phyloP scores from a whole-genome alignment of 805 yeast species.

The Yarrowia osloensis region DNA sequence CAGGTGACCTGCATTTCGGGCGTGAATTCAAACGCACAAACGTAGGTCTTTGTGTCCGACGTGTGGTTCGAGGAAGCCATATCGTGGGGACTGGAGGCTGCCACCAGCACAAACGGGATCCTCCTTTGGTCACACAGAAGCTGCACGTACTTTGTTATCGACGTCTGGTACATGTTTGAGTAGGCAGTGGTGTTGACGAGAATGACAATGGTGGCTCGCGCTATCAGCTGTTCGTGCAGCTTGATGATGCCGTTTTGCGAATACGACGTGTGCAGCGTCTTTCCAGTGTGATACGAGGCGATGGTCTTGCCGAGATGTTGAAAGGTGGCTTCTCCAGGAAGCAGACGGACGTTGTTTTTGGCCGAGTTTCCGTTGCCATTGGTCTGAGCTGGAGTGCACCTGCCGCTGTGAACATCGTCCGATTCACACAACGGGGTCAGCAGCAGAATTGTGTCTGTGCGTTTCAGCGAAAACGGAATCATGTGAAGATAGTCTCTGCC shows the following conservation, averaged over 20 bases:
- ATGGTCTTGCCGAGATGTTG: slow-evolving; percentile 4
- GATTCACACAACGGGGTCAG: neutral
- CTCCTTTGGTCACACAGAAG: slow-evolving; percentile 52
- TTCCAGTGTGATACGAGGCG: slow-evolving; percentile 44
- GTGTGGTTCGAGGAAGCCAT: slow-evolving; percentile 52
- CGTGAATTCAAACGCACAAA: slow-evolving; percentile 65
- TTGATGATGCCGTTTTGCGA: slow-evolving; percentile 55
- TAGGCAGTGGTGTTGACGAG: slow-evolving; percentile 55
- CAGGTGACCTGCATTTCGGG: slow-evolving; percentile 52
- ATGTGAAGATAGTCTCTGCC: slow-evolving; percentile 16
- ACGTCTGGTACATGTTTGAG: slow-evolving; percentile 62
- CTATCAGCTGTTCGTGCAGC: slow-evolving; percentile 56
- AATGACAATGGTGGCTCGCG: slow-evolving; percentile 52
- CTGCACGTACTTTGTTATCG: slow-evolving; percentile 59
- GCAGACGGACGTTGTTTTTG: neutral
- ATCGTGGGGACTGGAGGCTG: slow-evolving; percentile 65
- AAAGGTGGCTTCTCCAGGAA: slow-evolving; percentile 18
- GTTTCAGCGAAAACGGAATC: neutral
- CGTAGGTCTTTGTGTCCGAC: slow-evolving; percentile 52
- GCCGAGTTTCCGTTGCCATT: neutral
- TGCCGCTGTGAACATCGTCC: neutral
- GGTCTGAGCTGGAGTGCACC: neutral
- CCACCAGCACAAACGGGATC: slow-evolving; percentile 59
- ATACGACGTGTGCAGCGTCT: slow-evolving; percentile 59
- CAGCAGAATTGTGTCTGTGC: neutral